Conservation (phyloP, 306 rosid species). For the Vicia villosa region DNA sequence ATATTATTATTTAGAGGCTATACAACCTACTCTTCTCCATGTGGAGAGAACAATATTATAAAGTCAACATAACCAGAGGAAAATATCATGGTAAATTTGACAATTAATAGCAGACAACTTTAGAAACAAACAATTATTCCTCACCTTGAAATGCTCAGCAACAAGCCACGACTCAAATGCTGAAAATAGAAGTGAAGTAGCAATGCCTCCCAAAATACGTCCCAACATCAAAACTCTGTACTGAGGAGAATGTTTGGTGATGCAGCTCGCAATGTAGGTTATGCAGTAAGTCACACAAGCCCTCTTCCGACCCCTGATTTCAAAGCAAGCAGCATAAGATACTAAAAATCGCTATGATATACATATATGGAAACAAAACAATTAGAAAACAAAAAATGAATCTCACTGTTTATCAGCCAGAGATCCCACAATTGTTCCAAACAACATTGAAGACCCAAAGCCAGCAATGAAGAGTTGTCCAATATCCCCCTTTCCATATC, state of each 20-base stretch:
- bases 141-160: conserved; percentile 97
- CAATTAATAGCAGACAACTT: neutral
- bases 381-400: conserved; percentile 28
- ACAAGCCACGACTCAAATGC: conserved; percentile 99
- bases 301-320: conserved; percentile 95
- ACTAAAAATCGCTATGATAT: conserved; percentile 22
- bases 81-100: neutral
- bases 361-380: conserved; percentile 22
- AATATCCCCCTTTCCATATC: conserved; percentile 83
- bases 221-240: conserved; percentile 87
- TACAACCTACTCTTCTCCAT: neutral
- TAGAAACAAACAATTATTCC: conserved; percentile 13
- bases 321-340: conserved; percentile 31
- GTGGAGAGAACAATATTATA: too few relatives aligned
- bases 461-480: conserved; percentile 99
- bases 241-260: conserved; percentile 74
- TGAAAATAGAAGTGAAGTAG: conserved; percentile 93
- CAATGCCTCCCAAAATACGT: conserved; percentile 94
- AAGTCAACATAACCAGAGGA: conserved; percentile 8
- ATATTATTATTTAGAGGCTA: conserved; percentile 1
- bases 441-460: conserved; percentile 95
- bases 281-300: conserved; percentile 94
- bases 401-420: conserved; percentile 97
- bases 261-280: conserved; percentile 87
- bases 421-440: conserved; percentile 96